Evolutionary conservation across 2,329 filamentous ascomycete species (phyloP).

Genomic region (Cladophialophora yegresii): DNA sequence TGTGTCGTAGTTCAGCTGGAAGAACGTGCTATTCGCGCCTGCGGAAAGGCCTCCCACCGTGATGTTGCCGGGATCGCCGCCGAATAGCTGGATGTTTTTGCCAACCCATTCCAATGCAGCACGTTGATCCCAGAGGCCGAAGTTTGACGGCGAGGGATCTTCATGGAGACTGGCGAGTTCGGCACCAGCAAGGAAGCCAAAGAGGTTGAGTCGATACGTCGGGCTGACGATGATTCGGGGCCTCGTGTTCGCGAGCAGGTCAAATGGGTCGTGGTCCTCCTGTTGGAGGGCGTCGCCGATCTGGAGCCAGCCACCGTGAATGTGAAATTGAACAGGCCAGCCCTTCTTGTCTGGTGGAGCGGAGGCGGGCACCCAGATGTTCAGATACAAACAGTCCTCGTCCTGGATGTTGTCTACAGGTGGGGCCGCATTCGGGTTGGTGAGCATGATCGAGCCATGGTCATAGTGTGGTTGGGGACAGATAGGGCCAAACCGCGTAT

Average conservation of each 20-base stretch:
- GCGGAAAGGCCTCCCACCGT: slow-evolving; percentile 51
- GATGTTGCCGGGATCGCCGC: slow-evolving; percentile 51
- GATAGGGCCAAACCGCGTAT: slow-evolving; percentile 43
- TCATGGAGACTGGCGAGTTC: slow-evolving; percentile 42
- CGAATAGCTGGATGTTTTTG: slow-evolving; percentile 51
- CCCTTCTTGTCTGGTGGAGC: slow-evolving; percentile 28
- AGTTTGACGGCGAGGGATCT: slow-evolving; percentile 43
- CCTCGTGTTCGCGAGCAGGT: slow-evolving; percentile 44
- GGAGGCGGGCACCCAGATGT: slow-evolving; percentile 52
- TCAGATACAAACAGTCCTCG: slow-evolving; percentile 55
- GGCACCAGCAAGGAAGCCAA: slow-evolving; percentile 52
- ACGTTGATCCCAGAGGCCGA: slow-evolving; percentile 53
- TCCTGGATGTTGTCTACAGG: slow-evolving; percentile 39
- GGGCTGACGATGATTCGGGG: slow-evolving; percentile 47
- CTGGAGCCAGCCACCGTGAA: slow-evolving; percentile 54
- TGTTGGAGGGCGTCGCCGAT: slow-evolving; percentile 50
- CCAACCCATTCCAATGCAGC: slow-evolving; percentile 56
- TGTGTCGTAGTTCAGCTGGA: slow-evolving; percentile 47
- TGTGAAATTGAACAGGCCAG: slow-evolving; percentile 42
- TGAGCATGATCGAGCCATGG: slow-evolving; percentile 31
- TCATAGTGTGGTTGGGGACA: slow-evolving; percentile 47
- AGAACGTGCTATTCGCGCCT: slow-evolving; percentile 49
- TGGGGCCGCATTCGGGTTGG: slow-evolving; percentile 37
- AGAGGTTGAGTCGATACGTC: slow-evolving; percentile 54
- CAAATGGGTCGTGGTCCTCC: slow-evolving; percentile 48